Conservation (phyloP, 2,329 filamentous ascomycete genomes). For the Calonectria pauciramosa region DNA sequence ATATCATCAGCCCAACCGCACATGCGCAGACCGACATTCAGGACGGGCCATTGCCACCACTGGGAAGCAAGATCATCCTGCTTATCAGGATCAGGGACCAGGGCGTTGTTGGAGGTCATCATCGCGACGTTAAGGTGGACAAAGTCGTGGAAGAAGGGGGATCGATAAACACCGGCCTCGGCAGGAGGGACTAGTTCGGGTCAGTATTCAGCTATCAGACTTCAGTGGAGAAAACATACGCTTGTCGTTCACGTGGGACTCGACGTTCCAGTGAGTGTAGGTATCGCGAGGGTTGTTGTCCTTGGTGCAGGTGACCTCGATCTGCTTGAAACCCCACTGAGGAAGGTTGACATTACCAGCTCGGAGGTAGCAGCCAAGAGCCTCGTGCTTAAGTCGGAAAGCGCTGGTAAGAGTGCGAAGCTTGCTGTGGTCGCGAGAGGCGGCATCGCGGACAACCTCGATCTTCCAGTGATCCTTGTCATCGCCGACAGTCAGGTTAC, state of each 20-base stretch:
- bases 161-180: conserved; percentile 93
- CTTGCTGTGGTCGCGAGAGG: conserved; percentile 85
- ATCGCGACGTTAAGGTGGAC: conserved; percentile 98
- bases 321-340: conserved; percentile 99
- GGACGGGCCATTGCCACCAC: conserved; percentile 98
- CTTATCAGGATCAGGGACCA: conserved; percentile 98
- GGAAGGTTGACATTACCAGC: conserved; percentile 97
- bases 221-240: conserved; percentile 68
- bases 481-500: conserved; percentile 94
- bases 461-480: conserved; percentile 98
- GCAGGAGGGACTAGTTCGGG: conserved; percentile 80
- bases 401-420: conserved; percentile 93
- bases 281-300: conserved; percentile 92
- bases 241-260: conserved; percentile 94
- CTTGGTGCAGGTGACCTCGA: conserved; percentile 96
- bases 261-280: conserved; percentile 99
- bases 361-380: conserved; percentile 91
- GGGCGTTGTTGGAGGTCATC: conserved; percentile 99
- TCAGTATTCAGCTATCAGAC: conserved; percentile 23
- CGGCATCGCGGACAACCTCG: conserved; percentile 91
- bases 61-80: conserved; percentile 97
- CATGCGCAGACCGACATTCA: conserved; percentile 97
- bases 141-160: conserved; percentile 97
- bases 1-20: conserved; percentile 97
- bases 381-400: conserved; percentile 87